Evolutionary conservation across 1,139 yeast genomes (phyloP).

Genomic region (Candida sojae): DNA sequence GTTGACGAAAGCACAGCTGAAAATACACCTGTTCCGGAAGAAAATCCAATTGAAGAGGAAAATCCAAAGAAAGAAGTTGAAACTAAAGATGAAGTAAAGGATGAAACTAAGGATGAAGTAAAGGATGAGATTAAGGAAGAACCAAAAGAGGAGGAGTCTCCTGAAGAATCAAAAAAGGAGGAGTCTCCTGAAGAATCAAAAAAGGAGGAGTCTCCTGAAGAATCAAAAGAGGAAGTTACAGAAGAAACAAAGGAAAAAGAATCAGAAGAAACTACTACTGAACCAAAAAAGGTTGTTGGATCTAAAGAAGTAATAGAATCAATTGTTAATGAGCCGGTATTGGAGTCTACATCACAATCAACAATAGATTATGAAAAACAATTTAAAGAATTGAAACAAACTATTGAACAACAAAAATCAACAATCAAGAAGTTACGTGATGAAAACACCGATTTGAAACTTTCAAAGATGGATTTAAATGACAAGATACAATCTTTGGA

Average conservation of each 20-base stretch:
- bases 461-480: constrained; percentile 48
- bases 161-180: constrained; percentile 10
- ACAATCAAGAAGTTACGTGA: constrained; percentile 43
- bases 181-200: neutral
- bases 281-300: too few species aligned
- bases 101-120: constrained; percentile 12
- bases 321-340: too few species aligned
- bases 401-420: constrained; percentile 32
- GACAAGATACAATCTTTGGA: constrained; percentile 33
- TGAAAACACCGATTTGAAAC: constrained; percentile 47
- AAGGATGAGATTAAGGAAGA: constrained; percentile 13
- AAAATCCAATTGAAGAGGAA: neutral
- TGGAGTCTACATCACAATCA: neutral
- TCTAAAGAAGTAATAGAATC: too few species aligned
- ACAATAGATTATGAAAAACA: constrained; percentile 20
- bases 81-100: constrained; percentile 11
- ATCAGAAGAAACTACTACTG: neutral
- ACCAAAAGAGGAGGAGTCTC: constrained; percentile 11
- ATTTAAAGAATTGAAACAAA: constrained; percentile 26
- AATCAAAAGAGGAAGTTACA: neutral
- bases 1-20: constrained; percentile 15
- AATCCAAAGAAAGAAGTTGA: neutral
- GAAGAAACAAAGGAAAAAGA: constrained; percentile 4
- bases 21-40: constrained; percentile 11
- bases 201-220: neutral